Conservation (phyloP, 495 filamentous ascomycete species). For the Parmelia sp. region DNA sequence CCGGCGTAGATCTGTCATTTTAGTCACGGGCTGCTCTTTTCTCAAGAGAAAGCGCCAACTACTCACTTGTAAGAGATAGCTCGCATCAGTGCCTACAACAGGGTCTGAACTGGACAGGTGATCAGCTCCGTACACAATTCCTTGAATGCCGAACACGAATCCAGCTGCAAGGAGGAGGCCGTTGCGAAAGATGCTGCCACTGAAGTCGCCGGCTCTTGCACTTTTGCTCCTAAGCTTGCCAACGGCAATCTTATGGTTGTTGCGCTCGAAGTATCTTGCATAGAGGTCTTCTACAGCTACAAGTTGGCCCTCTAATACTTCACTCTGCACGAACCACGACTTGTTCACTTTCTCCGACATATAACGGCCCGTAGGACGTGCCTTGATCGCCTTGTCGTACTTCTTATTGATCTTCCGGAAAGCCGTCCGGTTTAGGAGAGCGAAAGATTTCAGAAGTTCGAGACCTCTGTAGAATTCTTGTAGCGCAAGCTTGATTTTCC, state of each 20-base stretch:
- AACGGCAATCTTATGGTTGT: constrained; percentile 83
- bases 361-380: constrained; percentile 68
- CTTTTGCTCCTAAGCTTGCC: constrained; percentile 71
- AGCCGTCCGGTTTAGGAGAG: constrained; percentile 79
- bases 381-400: constrained; percentile 83
- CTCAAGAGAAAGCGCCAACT: constrained; percentile 4
- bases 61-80: constrained; percentile 68
- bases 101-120: constrained; percentile 46
- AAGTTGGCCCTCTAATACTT: constrained; percentile 71
- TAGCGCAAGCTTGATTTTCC: constrained; percentile 81
- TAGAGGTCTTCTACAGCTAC: constrained; percentile 80
- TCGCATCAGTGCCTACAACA: constrained; percentile 47
- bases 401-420: constrained; percentile 99
- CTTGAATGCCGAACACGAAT: constrained; percentile 65
- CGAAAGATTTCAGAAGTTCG: constrained; percentile 86
- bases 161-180: constrained; percentile 75
- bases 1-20: constrained; percentile 67
- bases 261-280: constrained; percentile 82
- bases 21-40: constrained; percentile 27
- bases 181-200: constrained; percentile 66
- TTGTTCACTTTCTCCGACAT: constrained; percentile 91
- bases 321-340: constrained; percentile 82
- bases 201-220: constrained; percentile 60
- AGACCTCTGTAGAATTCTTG: constrained; percentile 90
- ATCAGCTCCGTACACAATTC: constrained; percentile 58